Base-by-base conservation (phyloP, 2,329 filamentous ascomycete species). In the Tolypocladium inflatum region DNA sequence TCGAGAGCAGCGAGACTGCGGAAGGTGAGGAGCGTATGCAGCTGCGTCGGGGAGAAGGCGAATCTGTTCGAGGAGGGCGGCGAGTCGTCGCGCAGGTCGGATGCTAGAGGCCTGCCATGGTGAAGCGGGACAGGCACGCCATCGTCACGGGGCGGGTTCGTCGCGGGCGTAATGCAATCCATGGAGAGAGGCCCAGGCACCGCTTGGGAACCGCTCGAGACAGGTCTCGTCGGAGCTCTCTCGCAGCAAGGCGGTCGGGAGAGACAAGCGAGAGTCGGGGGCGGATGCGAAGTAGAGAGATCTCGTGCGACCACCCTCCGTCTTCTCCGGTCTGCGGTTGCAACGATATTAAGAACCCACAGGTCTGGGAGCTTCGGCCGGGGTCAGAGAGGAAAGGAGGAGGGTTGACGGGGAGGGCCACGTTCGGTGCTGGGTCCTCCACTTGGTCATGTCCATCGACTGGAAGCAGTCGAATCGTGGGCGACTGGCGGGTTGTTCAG, bases 21-120 rank as follows among this genome's bases (percentile, higher is more conserved):
- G 30, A 78, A 74, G n/a, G 76, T 78, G 37, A 81, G 65, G 38
- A 84, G 74, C 58, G 79, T 80, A 65, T 79, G 78, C 3, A 84
- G 70, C 58, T 83, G 80, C 4, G 74, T 74, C 2, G 80, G 78
- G 0, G 77, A 76, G 59, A 83, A 84, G 15, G 79, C 80, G 60
- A 84, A 84, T 8, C 72, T 74, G 63, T 79, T 81, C 57, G 63
- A 62, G 13, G 66, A 61, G 21, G 66, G 56, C 38, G 66, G 67
- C 6, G 61, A 55, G 33, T 69, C 64, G 23, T 68, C 62, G 55
- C 59, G 61, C 45, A 73, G 59, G 57, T 71, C 68, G 57, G 62
- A 50, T 8, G 60, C 56, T 17, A 57, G 39, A 41, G 59, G 33
- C 35, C 55, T 56, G 41, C 53, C 56, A 57, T 59, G 50, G 43